Percentiles rank a stretch among this genome's conserved stretches.
Conservation (phyloP, 495 filamentous ascomycete genomes). For the Penicillium samsonianum region DNA sequence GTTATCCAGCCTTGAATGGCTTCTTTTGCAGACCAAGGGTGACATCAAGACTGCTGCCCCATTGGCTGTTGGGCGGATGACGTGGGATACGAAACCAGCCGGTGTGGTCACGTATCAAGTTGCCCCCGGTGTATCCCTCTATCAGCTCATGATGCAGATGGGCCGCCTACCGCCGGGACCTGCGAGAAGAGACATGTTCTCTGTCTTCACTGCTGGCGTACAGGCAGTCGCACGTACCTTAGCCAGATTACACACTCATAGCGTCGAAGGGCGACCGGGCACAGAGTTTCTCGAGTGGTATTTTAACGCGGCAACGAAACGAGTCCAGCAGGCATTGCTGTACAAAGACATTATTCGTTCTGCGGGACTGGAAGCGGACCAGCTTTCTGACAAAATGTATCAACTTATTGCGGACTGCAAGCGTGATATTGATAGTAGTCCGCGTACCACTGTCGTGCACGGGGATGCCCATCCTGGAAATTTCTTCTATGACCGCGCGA, state of each 20-base stretch:
- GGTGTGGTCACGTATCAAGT: slow-evolving; percentile 1
- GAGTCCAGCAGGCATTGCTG: slow-evolving; percentile 1
- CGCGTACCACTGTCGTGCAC: slow-evolving; percentile 2
- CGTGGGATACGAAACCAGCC: neutral
- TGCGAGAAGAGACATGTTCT: neutral
- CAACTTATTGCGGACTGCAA: slow-evolving; percentile 3
- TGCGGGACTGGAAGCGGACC: neutral
- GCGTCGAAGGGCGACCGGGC: neutral
- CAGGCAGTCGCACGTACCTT: slow-evolving; percentile 2
- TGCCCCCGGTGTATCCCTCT: slow-evolving; percentile 1
- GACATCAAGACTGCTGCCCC: slow-evolving; percentile 1
- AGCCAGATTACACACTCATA: slow-evolving; percentile 1
- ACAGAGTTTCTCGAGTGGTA: slow-evolving; percentile 3
- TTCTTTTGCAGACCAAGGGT: neutral
- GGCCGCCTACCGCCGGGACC: neutral
- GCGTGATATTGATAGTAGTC: neutral
- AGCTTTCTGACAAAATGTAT: neutral
- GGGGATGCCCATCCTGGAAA: slow-evolving; percentile 1
- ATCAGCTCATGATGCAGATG: slow-evolving; percentile 2
- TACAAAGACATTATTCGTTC: neutral
- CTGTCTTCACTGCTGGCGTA: neutral
- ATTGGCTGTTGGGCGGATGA: neutral
- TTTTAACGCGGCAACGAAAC: slow-evolving; percentile 1
- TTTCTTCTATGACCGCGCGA: slow-evolving; percentile 3
- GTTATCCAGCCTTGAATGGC: slow-evolving; percentile 5